Percentiles rank a stretch among this genome's conserved stretches.
Conservation (phyloP, 768 basidiomycete species). For the Lactarius vividus region DNA sequence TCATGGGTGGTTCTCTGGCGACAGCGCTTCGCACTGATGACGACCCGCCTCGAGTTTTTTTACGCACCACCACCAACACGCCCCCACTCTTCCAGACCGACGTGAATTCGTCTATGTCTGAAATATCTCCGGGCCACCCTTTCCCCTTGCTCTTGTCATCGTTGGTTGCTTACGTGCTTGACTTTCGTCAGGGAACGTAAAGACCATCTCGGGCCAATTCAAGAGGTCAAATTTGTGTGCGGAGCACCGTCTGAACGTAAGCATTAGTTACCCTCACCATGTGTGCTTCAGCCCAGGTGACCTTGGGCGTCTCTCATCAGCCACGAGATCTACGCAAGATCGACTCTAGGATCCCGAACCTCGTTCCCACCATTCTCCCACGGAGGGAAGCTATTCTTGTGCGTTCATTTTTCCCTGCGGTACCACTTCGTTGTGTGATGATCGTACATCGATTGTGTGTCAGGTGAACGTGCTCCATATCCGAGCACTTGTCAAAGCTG, state of each 20-base stretch:
- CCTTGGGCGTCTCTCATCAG: slow-evolving; percentile 40
- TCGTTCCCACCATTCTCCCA: slow-evolving; percentile 90
- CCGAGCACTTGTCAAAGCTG: slow-evolving; percentile 90
- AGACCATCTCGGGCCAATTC: slow-evolving; percentile 85
- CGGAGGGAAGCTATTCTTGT: slow-evolving; percentile 87
- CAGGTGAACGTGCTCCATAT: slow-evolving; percentile 95
- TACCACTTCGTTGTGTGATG: neutral
- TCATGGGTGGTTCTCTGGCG: slow-evolving; percentile 28
- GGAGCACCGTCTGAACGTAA: slow-evolving; percentile 87
- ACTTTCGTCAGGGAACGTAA: slow-evolving; percentile 63
- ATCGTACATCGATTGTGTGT: slow-evolving; percentile 18
- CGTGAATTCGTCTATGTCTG: slow-evolving; percentile 8
- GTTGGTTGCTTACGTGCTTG: slow-evolving; percentile 29
- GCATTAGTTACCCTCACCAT: slow-evolving; percentile 33
- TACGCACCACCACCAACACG: slow-evolving; percentile 16
- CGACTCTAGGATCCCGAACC: slow-evolving; percentile 90
- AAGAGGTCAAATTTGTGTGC: slow-evolving; percentile 86
- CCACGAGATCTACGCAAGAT: slow-evolving; percentile 96
- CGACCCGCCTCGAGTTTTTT: slow-evolving; percentile 16
- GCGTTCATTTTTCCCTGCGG: slow-evolving; percentile 32
- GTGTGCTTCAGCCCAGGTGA: slow-evolving; percentile 19
- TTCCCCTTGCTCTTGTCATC: slow-evolving; percentile 18
- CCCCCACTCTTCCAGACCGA: slow-evolving; percentile 12
- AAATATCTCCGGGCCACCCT: neutral
- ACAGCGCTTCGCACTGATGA: slow-evolving; percentile 11